Evolutionary conservation across 805 yeast species (phyloP), one percentile per base, ranked within the genome.

Genomic region (Kuraishia borneana): DNA sequence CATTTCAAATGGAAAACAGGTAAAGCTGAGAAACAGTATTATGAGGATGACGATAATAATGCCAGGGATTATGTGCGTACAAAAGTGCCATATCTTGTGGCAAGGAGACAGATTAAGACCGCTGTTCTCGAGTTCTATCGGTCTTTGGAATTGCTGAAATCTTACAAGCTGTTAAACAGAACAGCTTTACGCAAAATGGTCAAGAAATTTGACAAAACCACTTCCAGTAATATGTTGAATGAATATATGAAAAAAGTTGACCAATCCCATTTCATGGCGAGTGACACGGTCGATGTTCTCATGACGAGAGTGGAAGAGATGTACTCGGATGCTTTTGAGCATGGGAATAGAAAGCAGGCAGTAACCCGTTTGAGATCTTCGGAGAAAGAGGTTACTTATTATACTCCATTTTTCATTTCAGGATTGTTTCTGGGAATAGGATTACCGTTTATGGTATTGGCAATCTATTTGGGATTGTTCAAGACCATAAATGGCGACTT

Each of bases 181-280:
- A 87, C 95, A 0, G 98, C 94, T 0, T 75, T 88, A 47, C 70
- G 95, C 34, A 92, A 92, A 48, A 76, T 92, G 47, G 65, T 85
- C 38, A 92, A 92, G 50, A 92, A 92, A 53, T 88, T 74, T 51
- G 98, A 92, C 56, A 92, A 92, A 48, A 65, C 78, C 4, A 65
- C 77, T 2, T 50, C 60, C 9, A 60, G 71, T 7, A 44, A 60
- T 1, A 43, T 67, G 3, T 60, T 73, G 9, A 52, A 58, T 1
- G 40, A 51, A 3, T 84, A 74, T 48, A 65, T 78, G 74, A 63
- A 62, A 16, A 71, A 69, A 35, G 68, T 83, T 5, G 75, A 76
- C 40, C 43, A 50, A 3, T 53, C 76, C n/a, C 65, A 74, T 44
- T 78, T 82, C 49, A 65, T 70, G 21, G 63, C 74, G 5, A 74